phyloP scores from a whole-genome alignment of 495 filamentous ascomycete species.

The Beverwykella pulmonaria region DNA sequence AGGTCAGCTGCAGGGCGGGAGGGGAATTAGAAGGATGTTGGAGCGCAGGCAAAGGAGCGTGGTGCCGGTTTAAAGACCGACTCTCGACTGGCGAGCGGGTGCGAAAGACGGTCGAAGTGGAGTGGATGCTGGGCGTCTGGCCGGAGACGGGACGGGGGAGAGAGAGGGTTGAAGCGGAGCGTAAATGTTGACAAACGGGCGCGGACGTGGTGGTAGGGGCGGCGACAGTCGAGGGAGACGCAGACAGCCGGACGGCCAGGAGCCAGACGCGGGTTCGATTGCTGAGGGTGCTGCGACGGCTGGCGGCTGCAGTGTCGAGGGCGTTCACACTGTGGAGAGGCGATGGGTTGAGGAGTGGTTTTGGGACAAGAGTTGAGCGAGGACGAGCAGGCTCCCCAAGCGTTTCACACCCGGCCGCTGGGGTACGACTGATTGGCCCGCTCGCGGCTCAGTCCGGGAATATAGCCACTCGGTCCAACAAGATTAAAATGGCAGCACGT shows the following conservation, averaged over 20 bases:
- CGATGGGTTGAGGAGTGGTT: constrained; percentile 12
- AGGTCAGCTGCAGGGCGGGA: constrained; percentile 5
- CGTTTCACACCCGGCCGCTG: constrained; percentile 30
- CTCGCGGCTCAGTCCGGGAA: constrained; percentile 4
- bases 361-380: constrained; percentile 31
- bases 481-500: constrained; percentile 25
- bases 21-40: constrained; percentile 6
- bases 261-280: constrained; percentile 12
- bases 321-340: neutral
- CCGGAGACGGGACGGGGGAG: constrained; percentile 30
- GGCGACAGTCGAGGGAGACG: neutral
- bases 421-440: constrained; percentile 27
- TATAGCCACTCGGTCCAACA: constrained; percentile 13
- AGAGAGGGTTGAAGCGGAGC: constrained; percentile 8
- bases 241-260: constrained; percentile 16
- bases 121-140: constrained; percentile 24
- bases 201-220: neutral
- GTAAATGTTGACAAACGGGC: constrained; percentile 10
- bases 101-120: neutral
- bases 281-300: constrained; percentile 30
- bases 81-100: constrained; percentile 31
- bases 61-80: constrained; percentile 19
- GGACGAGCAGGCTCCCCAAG: neutral
- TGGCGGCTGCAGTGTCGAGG: constrained; percentile 27
- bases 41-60: constrained; percentile 25